Percentiles rank a stretch among this genome's conserved stretches.
phyloP scores from a whole-genome alignment of 1,284 basidiomycete species.

The Veloboletus limbatus region DNA sequence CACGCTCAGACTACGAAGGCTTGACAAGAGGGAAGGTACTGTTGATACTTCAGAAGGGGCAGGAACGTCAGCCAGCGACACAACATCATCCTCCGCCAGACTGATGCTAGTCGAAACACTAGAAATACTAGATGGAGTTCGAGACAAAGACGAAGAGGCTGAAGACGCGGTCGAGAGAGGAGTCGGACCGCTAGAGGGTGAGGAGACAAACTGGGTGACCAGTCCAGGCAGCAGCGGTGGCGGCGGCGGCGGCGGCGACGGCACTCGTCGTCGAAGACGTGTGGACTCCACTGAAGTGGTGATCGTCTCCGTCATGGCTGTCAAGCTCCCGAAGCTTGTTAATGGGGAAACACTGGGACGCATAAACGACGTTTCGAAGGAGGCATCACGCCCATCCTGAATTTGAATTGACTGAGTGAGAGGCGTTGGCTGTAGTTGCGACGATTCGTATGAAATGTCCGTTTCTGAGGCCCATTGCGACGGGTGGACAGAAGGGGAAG shows the following conservation, averaged over 20 bases:
- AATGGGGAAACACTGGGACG: constrained; percentile 46
- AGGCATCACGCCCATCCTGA: constrained; percentile 56
- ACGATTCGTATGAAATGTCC: constrained; percentile 67
- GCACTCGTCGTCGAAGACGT: constrained; percentile 5
- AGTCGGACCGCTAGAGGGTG: constrained; percentile 31
- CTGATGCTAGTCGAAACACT: constrained; percentile 37
- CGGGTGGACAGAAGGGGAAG: constrained; percentile 40
- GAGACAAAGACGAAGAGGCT: constrained; percentile 39
- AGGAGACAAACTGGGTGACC: constrained; percentile 16
- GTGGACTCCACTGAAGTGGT: constrained; percentile 25
- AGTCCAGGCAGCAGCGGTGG: constrained; percentile 1
- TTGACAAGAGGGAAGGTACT: constrained; percentile 54
- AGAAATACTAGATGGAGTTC: constrained; percentile 37
- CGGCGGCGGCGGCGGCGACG: constrained; percentile 1
- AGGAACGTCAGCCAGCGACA: constrained; percentile 28
- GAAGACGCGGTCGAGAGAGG: constrained; percentile 25
- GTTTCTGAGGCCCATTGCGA: constrained; percentile 58
- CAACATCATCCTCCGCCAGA: constrained; percentile 34
- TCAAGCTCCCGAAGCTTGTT: constrained; percentile 34
- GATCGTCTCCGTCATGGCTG: constrained; percentile 39
- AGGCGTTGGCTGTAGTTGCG: constrained; percentile 62
- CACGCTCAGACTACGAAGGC: constrained; percentile 20
- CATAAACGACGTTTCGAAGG: constrained; percentile 59
- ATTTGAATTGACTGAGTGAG: constrained; percentile 56
- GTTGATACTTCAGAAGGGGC: constrained; percentile 40